Base-by-base conservation (phyloP, 768 basidiomycete genomes). In the Phylloporus arenicola region DNA sequence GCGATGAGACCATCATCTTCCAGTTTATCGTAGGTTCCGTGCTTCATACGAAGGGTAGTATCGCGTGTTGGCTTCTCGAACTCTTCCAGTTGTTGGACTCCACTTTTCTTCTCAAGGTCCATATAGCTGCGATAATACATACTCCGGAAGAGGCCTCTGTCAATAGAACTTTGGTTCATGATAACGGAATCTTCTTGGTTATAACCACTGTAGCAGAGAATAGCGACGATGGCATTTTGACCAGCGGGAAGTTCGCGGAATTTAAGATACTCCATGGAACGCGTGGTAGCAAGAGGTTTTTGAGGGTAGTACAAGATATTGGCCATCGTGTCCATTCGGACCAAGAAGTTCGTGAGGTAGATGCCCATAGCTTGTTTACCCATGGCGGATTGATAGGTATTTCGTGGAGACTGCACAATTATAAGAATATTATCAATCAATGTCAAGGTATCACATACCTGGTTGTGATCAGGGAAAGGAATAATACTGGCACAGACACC, bases 161-260 rank as follows among this genome's bases (percentile, higher is more conserved):
- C 95, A 58, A 99, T 89, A 24, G 96, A 95, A 59, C 89, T 92
- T 71, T 99, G 96, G 68, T 98, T 98, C 95, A 99, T 97, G 72
- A 99, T 98, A 71, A 99, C 96, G 55, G 96, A 99, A 79, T 99
- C 96, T 81, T 98, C 96, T 72, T 99, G 96, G 68, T 99, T 99
- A 73, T 99, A 99, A 43, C 95, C 95, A 60, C 93, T 97, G 72
- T 99, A 99, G 64, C 94, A 97, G 48, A 98, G 75, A 62, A 99
- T 98, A 12, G 95, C 95, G 51, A 99, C 95, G 55, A 97, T 91
- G 43, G 95, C 95, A 63, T 99, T 99, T 71, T 98, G 95, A n/a
- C 93, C 95, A 16, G 95, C 95, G 46, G 95, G 95, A 24, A 99
- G 81, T 65, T 99, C 96, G 58, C 94, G 84, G 84, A 99, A 99